Evolutionary conservation across 371 early-diverging fungal genomes (phyloP), one percentile per base, ranked within the genome.

Genomic region (Mucor velutinosus): DNA sequence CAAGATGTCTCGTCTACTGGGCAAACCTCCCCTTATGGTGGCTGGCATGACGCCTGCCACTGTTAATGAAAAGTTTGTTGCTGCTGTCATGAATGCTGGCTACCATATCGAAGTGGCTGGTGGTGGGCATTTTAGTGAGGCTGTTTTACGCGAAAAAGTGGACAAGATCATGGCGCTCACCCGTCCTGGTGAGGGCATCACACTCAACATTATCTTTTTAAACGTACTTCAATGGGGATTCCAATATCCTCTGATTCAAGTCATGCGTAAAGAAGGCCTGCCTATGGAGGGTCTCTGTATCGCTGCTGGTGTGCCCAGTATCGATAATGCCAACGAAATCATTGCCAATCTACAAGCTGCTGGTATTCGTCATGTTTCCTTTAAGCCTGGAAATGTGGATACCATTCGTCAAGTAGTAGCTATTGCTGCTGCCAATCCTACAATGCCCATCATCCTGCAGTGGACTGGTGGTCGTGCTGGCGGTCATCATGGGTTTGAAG

Each of bases 381-480:
- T 97, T 86, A 97, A 97, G 85, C 98, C 98, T 37, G 95, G 97
- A 57, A 90, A 91, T 35, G 88, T 88, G 21, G 90, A 92, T 55
- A 87, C 94, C 15, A 95, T 97, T 70, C 87, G 93, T 58, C 92
- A 94, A 67, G 84, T 83, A 58, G 60, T 96, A 62, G 83, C 89
- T 39, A 97, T 97, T 74, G 98, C 97, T 53, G 91, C 93, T 76
- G 86, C 89, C 57, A 92, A 95, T 76, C 95, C 95, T 25, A 90
- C 90, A 47, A 93, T 96, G 90, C 93, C 97, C 29, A 86, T 97
- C 58, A 87, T 96, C 35, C 84, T 97, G 73, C 95, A 97, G 75
- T 97, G 98, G 98, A 97, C 98, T 53, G 97, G 98, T 80, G 98
- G 97, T 51, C 93, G 98, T 76, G 96, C 93, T 49, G 98, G 98